A percentile compares a stretch with the other conserved stretches of the same genome.
These are phyloP conservation scores for Salix brachista DNA, from an alignment of 345 rosid species.

Conservation along the genomic window DNA sequence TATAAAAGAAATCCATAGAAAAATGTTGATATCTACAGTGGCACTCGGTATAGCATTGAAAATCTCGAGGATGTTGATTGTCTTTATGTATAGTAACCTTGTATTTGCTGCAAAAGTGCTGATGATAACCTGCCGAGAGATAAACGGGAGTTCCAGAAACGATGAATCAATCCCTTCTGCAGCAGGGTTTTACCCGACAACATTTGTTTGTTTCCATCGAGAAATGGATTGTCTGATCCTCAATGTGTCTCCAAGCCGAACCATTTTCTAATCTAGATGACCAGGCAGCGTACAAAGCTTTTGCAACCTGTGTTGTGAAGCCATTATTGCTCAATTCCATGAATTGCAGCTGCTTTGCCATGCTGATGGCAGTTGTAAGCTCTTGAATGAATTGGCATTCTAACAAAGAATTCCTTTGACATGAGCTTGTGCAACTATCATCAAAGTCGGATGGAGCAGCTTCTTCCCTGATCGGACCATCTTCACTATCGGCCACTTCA, in stretches of 20 bases:
- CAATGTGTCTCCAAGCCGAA: slow-evolving; percentile 48
- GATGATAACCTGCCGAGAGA: no score
- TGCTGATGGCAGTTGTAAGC: slow-evolving; percentile 56
- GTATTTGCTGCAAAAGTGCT: no score
- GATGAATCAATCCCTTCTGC: slow-evolving; percentile 51
- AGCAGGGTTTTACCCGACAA: slow-evolving; percentile 63
- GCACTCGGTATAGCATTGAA: no score
- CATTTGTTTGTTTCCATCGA: slow-evolving; percentile 48
- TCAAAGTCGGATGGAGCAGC: slow-evolving; percentile 35
- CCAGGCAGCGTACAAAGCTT: slow-evolving; percentile 60
- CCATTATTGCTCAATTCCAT: slow-evolving; percentile 76
- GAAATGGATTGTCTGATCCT: slow-evolving; percentile 56
- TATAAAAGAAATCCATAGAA: no score
- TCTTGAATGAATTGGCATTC: slow-evolving; percentile 38
- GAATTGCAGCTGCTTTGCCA: slow-evolving; percentile 54
- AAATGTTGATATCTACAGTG: no score
- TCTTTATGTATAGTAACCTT: no score
- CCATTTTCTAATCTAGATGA: slow-evolving; percentile 46
- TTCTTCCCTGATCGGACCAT: slow-evolving; percentile 33
- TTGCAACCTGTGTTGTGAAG: slow-evolving; percentile 41
- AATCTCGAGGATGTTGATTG: no score
- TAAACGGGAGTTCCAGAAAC: no score
- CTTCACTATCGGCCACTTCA: slow-evolving; percentile 93
- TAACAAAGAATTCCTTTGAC: slow-evolving; percentile 30
- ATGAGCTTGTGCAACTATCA: slow-evolving; percentile 50